These are phyloP conservation scores for Penicillium waksmanii DNA, from an alignment of 495 filamentous ascomycete genomes.

Conservation along the genomic window DNA sequence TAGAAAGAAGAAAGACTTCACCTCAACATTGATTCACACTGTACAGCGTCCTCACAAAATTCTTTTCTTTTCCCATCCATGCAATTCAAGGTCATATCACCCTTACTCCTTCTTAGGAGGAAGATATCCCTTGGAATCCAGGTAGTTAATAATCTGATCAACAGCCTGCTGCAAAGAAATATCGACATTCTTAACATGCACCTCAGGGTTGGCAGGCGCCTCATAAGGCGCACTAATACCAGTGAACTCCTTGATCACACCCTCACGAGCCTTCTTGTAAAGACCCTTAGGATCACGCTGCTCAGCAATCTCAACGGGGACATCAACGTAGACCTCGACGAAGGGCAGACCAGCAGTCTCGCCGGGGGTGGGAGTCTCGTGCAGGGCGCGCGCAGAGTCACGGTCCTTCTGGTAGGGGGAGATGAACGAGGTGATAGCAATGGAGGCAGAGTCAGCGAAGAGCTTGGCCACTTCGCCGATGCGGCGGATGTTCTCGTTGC, in stretches of 20 bases:
- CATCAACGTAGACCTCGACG: constrained; percentile 89
- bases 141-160: constrained; percentile 75
- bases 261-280: constrained; percentile 93
- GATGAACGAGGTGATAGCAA: constrained; percentile 96
- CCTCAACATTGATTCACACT: neutral
- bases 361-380: constrained; percentile 57
- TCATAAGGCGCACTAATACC: constrained; percentile 93
- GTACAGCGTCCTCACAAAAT: neutral
- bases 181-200: constrained; percentile 78
- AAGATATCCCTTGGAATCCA: constrained; percentile 68
- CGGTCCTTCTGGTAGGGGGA: constrained; percentile 90
- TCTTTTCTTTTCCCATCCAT: too few relatives aligned
- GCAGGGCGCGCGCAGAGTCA: constrained; percentile 76
- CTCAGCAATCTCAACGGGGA: constrained; percentile 89
- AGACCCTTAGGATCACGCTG: constrained; percentile 93
- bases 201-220: constrained; percentile 82
- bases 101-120: constrained; percentile 43
- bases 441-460: constrained; percentile 85
- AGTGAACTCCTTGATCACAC: constrained; percentile 96
- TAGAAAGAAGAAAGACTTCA: constrained; percentile 2
- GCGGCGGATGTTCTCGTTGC: constrained; percentile 95
- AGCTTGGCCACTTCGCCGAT: constrained; percentile 97
- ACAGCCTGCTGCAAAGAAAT: constrained; percentile 85
- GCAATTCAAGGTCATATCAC: too few relatives aligned
- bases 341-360: constrained; percentile 72